Conservation (phyloP, 1,284 basidiomycete genomes). For the Moesziomyces sp. region DNA sequence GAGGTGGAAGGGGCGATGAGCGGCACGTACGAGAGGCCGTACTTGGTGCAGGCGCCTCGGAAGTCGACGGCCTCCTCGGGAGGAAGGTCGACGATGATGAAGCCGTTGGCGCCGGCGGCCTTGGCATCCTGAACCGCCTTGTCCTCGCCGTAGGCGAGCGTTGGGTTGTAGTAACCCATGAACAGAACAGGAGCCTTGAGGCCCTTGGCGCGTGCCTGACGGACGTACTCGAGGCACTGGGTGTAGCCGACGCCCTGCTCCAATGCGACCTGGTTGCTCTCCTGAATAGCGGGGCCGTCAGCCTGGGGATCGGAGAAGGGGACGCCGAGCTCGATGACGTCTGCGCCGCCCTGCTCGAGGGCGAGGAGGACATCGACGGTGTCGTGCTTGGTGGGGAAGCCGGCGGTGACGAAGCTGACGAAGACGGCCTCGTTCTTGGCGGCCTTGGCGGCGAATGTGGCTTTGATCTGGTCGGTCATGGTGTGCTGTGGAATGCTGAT, state of each 20-base stretch:
- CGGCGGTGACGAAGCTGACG: slow-evolving; percentile 65
- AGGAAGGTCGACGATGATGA: slow-evolving; percentile 96
- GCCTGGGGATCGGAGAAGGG: slow-evolving; percentile 96
- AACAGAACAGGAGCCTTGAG: slow-evolving; percentile 87
- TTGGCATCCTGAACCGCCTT: slow-evolving; percentile 88
- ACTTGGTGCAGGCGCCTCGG: slow-evolving; percentile 83
- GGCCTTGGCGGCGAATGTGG: slow-evolving; percentile 57
- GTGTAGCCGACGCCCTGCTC: slow-evolving; percentile 61
- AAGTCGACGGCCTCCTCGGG: slow-evolving; percentile 95
- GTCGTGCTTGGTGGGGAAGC: slow-evolving; percentile 69
- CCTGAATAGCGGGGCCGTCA: slow-evolving; percentile 87
- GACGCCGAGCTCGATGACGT: slow-evolving; percentile 94
- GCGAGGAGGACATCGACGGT: slow-evolving; percentile 89
- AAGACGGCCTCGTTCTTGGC: slow-evolving; percentile 65
- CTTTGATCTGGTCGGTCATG: slow-evolving; percentile 61
- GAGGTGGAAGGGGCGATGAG: slow-evolving; percentile 94
- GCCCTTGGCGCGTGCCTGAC: slow-evolving; percentile 82
- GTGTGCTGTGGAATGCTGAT: slow-evolving; percentile 6
- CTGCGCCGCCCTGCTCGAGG: slow-evolving; percentile 90
- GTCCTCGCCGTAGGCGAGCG: slow-evolving; percentile 94
- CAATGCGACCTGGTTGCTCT: slow-evolving; percentile 74
- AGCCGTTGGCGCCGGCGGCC: slow-evolving; percentile 93
- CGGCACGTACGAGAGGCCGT: slow-evolving; percentile 93
- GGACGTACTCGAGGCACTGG: slow-evolving; percentile 75
- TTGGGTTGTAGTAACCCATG: slow-evolving; percentile 83